Conservation (phyloP, 2,329 filamentous ascomycete species). For the Pestalotiopsis sp. region DNA sequence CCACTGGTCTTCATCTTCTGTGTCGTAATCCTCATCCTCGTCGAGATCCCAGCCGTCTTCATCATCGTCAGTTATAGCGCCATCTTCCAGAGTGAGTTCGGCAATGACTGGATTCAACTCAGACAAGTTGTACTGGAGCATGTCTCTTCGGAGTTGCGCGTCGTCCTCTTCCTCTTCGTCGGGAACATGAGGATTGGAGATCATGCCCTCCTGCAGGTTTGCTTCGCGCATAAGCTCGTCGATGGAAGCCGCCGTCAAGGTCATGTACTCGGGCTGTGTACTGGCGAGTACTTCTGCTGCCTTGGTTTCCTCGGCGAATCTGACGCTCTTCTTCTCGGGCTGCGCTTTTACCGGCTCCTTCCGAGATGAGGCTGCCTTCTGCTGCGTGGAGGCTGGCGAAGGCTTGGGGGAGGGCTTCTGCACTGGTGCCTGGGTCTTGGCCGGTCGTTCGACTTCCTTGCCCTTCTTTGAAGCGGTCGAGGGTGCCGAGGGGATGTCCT, state of each 20-base stretch:
- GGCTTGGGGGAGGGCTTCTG: background rate
- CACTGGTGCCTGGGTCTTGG: background rate
- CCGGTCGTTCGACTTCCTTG: background rate
- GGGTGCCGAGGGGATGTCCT: constrained; percentile 37
- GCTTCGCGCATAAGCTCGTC: constrained; percentile 59
- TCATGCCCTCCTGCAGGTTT: constrained; percentile 51
- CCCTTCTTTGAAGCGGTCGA: constrained; percentile 14
- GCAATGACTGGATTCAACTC: constrained; percentile 92
- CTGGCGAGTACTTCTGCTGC: constrained; percentile 25
- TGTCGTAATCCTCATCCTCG: constrained; percentile 52
- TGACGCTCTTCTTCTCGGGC: constrained; percentile 57
- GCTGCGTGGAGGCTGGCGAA: background rate
- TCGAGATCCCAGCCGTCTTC: constrained; percentile 51
- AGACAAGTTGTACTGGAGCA: constrained; percentile 85
- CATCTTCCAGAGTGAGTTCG: constrained; percentile 81
- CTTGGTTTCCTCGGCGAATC: constrained; percentile 63
- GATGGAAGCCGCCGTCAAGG: constrained; percentile 46
- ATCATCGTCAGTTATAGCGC: constrained; percentile 54
- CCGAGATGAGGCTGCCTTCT: background rate
- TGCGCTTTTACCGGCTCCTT: constrained; percentile 8
- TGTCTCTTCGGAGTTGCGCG: constrained; percentile 76
- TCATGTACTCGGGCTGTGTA: constrained; percentile 28
- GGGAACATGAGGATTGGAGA: constrained; percentile 60
- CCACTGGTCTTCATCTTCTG: constrained; percentile 65
- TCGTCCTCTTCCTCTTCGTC: constrained; percentile 79